Conservation (phyloP, 768 basidiomycete species). For the Wakefieldia striispora region DNA sequence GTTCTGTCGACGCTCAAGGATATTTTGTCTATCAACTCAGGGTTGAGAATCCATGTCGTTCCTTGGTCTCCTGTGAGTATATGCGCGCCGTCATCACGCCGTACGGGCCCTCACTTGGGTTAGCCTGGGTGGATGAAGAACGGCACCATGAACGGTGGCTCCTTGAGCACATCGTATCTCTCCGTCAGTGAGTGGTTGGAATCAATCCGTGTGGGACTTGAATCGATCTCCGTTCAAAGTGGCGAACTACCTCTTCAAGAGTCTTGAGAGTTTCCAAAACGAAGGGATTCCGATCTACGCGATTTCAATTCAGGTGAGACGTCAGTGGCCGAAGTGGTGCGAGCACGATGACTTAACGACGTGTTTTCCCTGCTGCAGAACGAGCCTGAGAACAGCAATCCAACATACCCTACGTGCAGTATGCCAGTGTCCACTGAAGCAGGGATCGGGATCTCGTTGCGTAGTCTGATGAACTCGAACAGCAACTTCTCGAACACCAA, state of each 20-base stretch:
- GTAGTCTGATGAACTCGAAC: slow-evolving; percentile 59
- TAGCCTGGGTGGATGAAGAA: slow-evolving; percentile 83
- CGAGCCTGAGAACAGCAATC: slow-evolving; percentile 52
- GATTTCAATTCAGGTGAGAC: slow-evolving; percentile 50
- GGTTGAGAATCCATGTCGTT: slow-evolving; percentile 53
- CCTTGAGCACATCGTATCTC: slow-evolving; percentile 48
- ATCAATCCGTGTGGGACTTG: background rate
- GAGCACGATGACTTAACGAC: background rate
- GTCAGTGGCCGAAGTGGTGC: background rate
- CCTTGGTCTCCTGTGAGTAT: slow-evolving; percentile 73
- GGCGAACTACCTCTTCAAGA: slow-evolving; percentile 70
- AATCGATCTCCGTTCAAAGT: slow-evolving; percentile 39
- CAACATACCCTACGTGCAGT: slow-evolving; percentile 65
- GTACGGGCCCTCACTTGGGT: background rate
- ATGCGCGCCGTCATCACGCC: too few species aligned
- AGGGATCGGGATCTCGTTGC: slow-evolving; percentile 52
- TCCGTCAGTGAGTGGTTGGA: slow-evolving; percentile 42
- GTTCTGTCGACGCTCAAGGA: slow-evolving; percentile 63
- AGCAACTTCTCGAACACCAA: slow-evolving; percentile 57
- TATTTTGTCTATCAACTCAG: slow-evolving; percentile 55
- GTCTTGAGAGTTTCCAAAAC: slow-evolving; percentile 63
- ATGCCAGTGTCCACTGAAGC: slow-evolving; percentile 58
- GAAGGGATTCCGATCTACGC: slow-evolving; percentile 63
- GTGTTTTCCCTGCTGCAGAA: slow-evolving; percentile 37
- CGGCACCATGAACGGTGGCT: slow-evolving; percentile 67